Base-by-base conservation (phyloP, 73 alveolate species). In the Paraurostyla sp. region DNA sequence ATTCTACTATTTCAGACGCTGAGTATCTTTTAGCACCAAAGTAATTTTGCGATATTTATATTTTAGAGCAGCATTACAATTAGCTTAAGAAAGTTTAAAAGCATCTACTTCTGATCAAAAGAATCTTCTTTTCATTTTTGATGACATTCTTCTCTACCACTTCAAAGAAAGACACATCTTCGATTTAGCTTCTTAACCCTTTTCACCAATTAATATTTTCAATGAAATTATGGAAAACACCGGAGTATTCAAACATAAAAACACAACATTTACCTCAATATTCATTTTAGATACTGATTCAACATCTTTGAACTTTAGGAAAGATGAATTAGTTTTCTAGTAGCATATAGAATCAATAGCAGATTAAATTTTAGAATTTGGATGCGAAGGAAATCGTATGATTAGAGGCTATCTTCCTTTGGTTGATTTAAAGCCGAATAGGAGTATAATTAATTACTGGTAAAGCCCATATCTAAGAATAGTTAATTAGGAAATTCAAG, bases 161-260 rank as follows among this genome's bases (percentile, higher is more conserved):
- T 35, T 62, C 32, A 59, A 62, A n/a, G 94, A 89, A 56, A 89
- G 52, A 49, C 69, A 62, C 22, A 80, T 89, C 0, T 89, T 89
- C 50, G 84, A 89, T 63, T 36, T 80, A 13, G 91, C 89, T 9
- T 25, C 52, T 30, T 58, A 89, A 38, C 91, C 91, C 29, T 81
- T 80, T 23, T 41, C 85, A 30, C 94, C 94, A 16, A 40, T 63
- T 45, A 89, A 89, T 80, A 62, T 89, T 0, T 35, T 63, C 57
- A 89, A 89, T 89, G 88, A 75, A 41, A 89, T 89, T 9, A 60
- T 58, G 88, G 91, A 78, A 30, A 81, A 89, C 30, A 45, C 91
- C 0, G 94, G 94, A 0, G 85, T 59, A 56, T 89, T 89, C 40
- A 75, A 60, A 6, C 22, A 63, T 43, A 78, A 85, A 46, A 78